These are phyloP conservation scores for Aegilops speltoides DNA, from an alignment of 176 grass and related monocot genomes.

Conservation along the genomic window DNA sequence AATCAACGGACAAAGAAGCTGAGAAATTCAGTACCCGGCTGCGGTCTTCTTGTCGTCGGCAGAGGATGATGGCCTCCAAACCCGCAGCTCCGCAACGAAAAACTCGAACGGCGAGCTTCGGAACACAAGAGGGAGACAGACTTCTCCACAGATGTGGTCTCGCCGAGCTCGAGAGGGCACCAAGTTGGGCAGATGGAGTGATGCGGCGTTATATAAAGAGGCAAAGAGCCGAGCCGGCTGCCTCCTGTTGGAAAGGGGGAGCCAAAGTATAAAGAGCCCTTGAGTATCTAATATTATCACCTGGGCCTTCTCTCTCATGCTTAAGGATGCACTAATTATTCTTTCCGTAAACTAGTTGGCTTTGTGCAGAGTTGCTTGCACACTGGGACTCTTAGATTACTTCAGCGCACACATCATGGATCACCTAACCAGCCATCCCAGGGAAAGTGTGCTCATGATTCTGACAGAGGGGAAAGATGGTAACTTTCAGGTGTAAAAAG, in stretches of 20 bases:
- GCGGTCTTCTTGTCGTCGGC: not conserved
- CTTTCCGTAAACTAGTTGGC: slow-evolving; percentile 54
- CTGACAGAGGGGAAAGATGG: slow-evolving; percentile 37
- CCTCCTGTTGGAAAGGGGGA: slow-evolving; percentile 42
- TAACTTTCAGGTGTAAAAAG: slow-evolving; percentile 55
- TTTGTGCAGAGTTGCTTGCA: slow-evolving; percentile 35
- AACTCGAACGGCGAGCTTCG: not conserved
- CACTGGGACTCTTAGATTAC: slow-evolving; percentile 21
- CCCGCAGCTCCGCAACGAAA: not conserved
- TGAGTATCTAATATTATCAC: slow-evolving; percentile 65
- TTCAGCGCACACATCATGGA: slow-evolving; percentile 29
- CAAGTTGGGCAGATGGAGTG: slow-evolving; percentile 44
- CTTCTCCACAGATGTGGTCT: slow-evolving; percentile 32
- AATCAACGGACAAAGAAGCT: not conserved
- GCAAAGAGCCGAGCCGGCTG: slow-evolving; percentile 13
- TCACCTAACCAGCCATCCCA: slow-evolving; percentile 46
- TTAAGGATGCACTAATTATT: slow-evolving; percentile 57
- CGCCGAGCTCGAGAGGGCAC: slow-evolving; percentile 33
- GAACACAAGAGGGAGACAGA: not conserved
- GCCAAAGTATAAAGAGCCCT: slow-evolving; percentile 42
- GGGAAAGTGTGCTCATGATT: slow-evolving; percentile 42
- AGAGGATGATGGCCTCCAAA: not conserved
- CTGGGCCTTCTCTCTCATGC: slow-evolving; percentile 33
- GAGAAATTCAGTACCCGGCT: slow-evolving; percentile 36
- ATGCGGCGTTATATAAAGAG: slow-evolving; percentile 47